Base-by-base conservation (phyloP, 2,329 filamentous ascomycete genomes). In the Talaromyces pinophilus region DNA sequence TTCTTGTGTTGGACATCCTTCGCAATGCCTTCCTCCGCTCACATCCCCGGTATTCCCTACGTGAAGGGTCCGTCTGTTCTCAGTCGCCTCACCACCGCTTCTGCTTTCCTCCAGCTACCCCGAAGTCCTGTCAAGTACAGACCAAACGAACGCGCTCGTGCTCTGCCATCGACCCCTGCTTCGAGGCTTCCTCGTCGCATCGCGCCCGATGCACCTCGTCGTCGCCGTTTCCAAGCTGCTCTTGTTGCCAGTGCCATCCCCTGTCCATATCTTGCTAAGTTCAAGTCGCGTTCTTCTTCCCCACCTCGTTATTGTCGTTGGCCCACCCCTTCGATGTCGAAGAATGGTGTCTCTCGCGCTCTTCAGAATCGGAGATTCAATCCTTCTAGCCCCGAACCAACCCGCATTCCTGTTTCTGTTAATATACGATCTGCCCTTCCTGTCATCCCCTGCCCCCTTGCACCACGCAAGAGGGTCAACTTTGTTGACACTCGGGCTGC, bases 11-110 rank as follows among this genome's bases (percentile, higher is more conserved):
- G 38, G 52, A 33, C 38, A 22, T 25, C 40, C 25, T 44, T 63
- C 64, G 42, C 66, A 63, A 73, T 73, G 72, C 62, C 70, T 66
- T 68, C 69, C 48, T 69, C 69, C 13, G 7, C 48, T 55, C 65
- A 65, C 59, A 64, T 70, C 33, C 71, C 70, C 63, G 70, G 70
- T 52, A 61, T 68, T 19, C 63, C 67, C 55, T 61, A 38, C 35
- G 35, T 63, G 30, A 19, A 40, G 63, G 65, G 48, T 33, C 59
- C 48, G 62, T 28, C 40, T 17, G 35, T 33, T 4, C 42, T 52
- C 60, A n/a, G 52, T n/a, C 61, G 62, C 30, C 62, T 67, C 25
- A 60, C 40, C 55, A 60, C 48, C 64, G 67, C 64, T 61, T 67
- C 52, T 70, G 54, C 54, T 46, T 68, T 68, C 60, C 28, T 63